Conservation (phyloP, 2,329 filamentous ascomycete species). For the Colletotrichum sublineola region DNA sequence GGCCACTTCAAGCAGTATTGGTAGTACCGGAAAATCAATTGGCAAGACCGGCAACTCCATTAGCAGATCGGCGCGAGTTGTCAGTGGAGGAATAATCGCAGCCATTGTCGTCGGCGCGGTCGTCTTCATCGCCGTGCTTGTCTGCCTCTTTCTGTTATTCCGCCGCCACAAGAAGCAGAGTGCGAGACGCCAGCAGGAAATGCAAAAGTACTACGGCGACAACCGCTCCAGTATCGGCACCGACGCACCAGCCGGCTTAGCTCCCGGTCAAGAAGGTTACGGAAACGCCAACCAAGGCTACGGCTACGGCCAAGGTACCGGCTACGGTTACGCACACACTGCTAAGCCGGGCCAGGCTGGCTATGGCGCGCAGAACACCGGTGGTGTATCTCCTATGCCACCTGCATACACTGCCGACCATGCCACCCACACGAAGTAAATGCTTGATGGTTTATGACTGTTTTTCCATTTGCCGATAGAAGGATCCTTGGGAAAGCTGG, state of each 20-base stretch:
- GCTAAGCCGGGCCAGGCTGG: constrained; percentile 23
- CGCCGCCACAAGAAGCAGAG: constrained; percentile 22
- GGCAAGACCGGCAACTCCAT: not conserved
- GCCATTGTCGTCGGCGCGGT: constrained; percentile 23
- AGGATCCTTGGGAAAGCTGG: not conserved
- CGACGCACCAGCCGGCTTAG: not conserved
- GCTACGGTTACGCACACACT: constrained; percentile 33
- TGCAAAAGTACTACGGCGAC: constrained; percentile 36
- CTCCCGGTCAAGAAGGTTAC: not conserved
- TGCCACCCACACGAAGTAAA: constrained; percentile 15
- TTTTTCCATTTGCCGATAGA: not conserved
- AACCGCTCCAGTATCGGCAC: constrained; percentile 34
- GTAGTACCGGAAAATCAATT: not conserved
- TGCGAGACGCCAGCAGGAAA: constrained; percentile 17
- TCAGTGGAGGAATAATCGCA: constrained; percentile 33
- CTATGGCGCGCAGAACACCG: constrained; percentile 11
- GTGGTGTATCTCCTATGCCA: not conserved
- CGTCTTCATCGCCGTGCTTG: not conserved
- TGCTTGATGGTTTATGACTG: not conserved
- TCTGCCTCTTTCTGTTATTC: constrained; percentile 10
- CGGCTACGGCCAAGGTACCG: constrained; percentile 24
- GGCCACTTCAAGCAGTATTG: not conserved
- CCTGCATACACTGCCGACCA: no score
- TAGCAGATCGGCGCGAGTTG: not conserved
- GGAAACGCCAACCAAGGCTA: constrained; percentile 22